Evolutionary conservation across 2,329 filamentous ascomycete genomes (phyloP), one percentile per base, ranked within the genome.

Genomic region (Colletotrichum tropicicola): DNA sequence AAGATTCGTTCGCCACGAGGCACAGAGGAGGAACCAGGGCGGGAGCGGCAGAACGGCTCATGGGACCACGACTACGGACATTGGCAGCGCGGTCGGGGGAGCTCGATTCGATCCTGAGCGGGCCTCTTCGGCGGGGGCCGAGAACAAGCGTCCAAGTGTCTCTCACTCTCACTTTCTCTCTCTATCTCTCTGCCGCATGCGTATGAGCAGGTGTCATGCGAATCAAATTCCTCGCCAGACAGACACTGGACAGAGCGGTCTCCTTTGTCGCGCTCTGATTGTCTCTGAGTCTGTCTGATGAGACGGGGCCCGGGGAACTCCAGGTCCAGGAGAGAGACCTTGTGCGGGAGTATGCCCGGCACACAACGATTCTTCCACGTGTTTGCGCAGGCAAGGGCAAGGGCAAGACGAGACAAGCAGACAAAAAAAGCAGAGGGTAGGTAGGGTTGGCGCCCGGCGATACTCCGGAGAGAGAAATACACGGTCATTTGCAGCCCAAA

Each of bases 121-220:
- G 44, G 21, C 10, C 8, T 13, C 19, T 27, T 59, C 55, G 60
- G 60, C 55, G 41, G 55, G 47, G 41, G 9, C 48, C 48, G 32
- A 60, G 43, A 32, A 43, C 25, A 19, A 43, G 7, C 7, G n/a
- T 17, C 17, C 6, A 7, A n/a, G 32, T 39, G 56, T n/a, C n/a
- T n/a, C n/a, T n/a, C n/a, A n/a, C n/a, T n/a, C n/a, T n/a, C n/a
- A n/a, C n/a, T n/a, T n/a, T n/a, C n/a, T n/a, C n/a, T n/a, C n/a
- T n/a, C n/a, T n/a, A n/a, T n/a, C n/a, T 28, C 44, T 39, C 28
- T 59, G 35, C 55, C 59, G 59, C 54, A 63, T 52, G 59, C 59
- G 59, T 59, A 48, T 32, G 43, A 13, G 35, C 12, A 35, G 32
- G 19, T 43, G 51, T 54, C 51, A 17, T 32, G 9, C 27, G 12